A percentile compares a stretch with the other conserved stretches of the same genome.
phyloP scores from a whole-genome alignment of 163 green algal species.

The Scenedesmus sp. region DNA sequence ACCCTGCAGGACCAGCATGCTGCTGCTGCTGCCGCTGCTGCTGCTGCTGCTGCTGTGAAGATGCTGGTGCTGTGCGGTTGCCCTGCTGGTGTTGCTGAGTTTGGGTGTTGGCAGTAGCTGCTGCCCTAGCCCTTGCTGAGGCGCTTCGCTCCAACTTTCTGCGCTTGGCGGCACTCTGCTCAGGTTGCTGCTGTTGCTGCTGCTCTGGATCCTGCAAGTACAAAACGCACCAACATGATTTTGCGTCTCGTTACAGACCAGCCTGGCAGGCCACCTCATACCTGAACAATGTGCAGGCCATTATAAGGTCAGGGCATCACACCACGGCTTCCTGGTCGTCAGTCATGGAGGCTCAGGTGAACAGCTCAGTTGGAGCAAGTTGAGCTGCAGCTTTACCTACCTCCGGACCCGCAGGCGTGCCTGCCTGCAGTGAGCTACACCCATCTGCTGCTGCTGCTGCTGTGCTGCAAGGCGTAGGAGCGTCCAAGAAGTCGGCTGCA shows the following conservation, averaged over 20 bases:
- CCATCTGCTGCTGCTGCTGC: conserved; percentile 5
- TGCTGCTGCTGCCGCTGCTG: background rate
- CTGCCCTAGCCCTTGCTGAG: background rate
- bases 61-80: background rate
- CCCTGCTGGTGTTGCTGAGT: background rate
- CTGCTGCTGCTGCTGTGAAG: background rate
- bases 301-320: too few relatives aligned
- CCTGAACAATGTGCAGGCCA: too few relatives aligned
- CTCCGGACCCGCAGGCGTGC: background rate
- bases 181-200: background rate
- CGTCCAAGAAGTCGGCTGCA: background rate
- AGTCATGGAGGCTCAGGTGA: too few relatives aligned
- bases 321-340: too few relatives aligned
- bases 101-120: background rate
- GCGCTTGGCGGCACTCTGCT: background rate
- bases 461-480: background rate
- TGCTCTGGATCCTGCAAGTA: background rate
- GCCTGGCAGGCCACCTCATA: background rate
- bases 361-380: background rate
- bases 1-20: background rate
- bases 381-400: background rate
- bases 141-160: background rate
- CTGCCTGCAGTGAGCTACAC: background rate
- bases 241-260: background rate
- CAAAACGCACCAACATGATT: background rate